Conservation (phyloP, 2,329 filamentous ascomycete species). For the Trichophyton verrucosum region DNA sequence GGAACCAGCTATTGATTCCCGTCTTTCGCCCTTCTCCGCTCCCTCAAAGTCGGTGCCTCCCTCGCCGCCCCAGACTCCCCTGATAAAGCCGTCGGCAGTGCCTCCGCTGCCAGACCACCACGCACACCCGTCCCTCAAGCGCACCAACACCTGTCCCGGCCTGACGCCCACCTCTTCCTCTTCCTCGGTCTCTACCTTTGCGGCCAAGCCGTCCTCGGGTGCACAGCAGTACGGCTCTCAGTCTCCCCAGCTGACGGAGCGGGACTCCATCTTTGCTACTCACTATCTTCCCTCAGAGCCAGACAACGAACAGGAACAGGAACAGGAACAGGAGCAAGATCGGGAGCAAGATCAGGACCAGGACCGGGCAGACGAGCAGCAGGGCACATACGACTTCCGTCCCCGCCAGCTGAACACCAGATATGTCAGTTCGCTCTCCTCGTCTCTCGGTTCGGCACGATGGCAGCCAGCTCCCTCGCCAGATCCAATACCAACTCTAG, state of each 20-base stretch:
- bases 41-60: conserved; percentile 21
- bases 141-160: conserved; percentile 13
- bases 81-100: conserved; percentile 20
- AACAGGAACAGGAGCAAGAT: too few species aligned
- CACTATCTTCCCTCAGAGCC: conserved; percentile 41
- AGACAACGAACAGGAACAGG: too few species aligned
- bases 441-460: conserved; percentile 12
- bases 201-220: conserved; percentile 4
- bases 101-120: conserved; percentile 8
- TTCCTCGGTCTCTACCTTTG: neutral
- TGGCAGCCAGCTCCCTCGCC: conserved; percentile 8
- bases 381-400: conserved; percentile 3
- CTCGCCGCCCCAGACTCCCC: conserved; percentile 23
- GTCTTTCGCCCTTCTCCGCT: conserved; percentile 24
- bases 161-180: conserved; percentile 4
- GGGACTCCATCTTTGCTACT: conserved; percentile 53
- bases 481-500: neutral
- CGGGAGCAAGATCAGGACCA: neutral
- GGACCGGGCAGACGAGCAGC: neutral
- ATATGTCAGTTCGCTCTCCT: conserved; percentile 13
- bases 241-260: conserved; percentile 45
- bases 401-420: conserved; percentile 1
- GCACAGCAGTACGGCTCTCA: conserved; percentile 15
- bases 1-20: conserved; percentile 12
- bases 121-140: conserved; percentile 11